Base-by-base conservation (phyloP, 2,329 filamentous ascomycete genomes). In the Clonostachys rhizophaga region DNA sequence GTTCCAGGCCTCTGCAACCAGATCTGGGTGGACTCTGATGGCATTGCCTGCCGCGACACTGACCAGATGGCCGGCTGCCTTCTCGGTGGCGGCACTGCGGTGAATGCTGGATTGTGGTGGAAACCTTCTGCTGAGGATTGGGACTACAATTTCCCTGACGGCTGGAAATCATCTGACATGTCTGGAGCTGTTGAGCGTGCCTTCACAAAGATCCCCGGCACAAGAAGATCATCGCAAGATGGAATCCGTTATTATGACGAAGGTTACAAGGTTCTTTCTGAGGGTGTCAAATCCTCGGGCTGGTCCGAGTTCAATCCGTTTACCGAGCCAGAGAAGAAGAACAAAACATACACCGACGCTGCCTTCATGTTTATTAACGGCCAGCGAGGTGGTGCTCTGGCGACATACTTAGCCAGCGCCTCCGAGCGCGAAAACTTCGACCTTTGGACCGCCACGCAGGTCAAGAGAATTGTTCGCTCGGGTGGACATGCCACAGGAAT, bases 51-150 rank as follows among this genome's bases (percentile, higher is more conserved):
- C 64, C 75, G 74, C 3, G 85, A 89, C 60, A 82, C 79, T 14
- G 83, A 85, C 52, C 81, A 85, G 56, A 87, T 87, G 82, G 82
- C 83, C 13, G 86, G 84, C 13, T 89, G 86, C 52, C 72, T 89
- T 40, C 74, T 89, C 4, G 86, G 86, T 43, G 86, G 85, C 47
- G 81, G 81, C 9, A 78, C 81, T 14, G 78, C 81, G 30, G 72
- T 87, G 56, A 89, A 88, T 54, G 79, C 84, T 45, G 83, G 81
- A 40, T 71, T 88, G 35, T 87, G 82, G 78, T 86, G 81, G 75
- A 82, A 79, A 68, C 78, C 86, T 1, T 78, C 83, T 50, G 71
- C 77, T 5, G 61, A 68, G 7, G 87, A 90, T 59, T 90, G 86
- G 71, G 83, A 90, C 59, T 74, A 78, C 60, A 86, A 86, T 61